A percentile compares a stretch with the other conserved stretches of the same genome.
Evolutionary conservation across 2,329 filamentous ascomycete species (phyloP).

Genomic region (Ophiostoma angusticollis): DNA sequence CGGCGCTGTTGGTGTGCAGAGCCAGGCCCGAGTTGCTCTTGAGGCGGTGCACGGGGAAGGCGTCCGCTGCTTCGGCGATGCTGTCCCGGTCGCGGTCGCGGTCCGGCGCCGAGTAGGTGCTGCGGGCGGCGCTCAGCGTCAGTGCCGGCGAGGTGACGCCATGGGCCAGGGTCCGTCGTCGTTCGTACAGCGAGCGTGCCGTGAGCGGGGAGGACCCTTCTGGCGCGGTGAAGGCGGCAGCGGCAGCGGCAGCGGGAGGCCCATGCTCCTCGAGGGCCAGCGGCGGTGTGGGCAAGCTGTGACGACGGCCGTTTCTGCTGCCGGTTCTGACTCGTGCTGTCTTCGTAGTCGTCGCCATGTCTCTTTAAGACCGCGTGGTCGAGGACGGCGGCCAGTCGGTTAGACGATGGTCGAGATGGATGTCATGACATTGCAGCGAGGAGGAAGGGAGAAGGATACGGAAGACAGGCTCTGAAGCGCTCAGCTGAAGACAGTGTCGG

Average conservation of each 20-base stretch:
- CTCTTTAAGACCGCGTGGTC: too few species aligned
- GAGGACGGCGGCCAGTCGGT: too few species aligned
- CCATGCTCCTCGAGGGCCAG: neutral
- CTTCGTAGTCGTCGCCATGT: too few species aligned
- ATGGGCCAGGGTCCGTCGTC: slow-evolving; percentile 1
- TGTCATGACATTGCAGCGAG: too few species aligned
- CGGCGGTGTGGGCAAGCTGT: slow-evolving; percentile 5
- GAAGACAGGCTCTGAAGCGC: too few species aligned
- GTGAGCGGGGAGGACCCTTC: slow-evolving; percentile 1
- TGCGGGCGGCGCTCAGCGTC: slow-evolving; percentile 4
- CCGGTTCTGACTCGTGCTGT: neutral
- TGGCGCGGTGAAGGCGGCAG: too few species aligned
- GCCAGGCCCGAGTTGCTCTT: slow-evolving; percentile 35
- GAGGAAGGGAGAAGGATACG: too few species aligned
- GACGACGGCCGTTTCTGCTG: slow-evolving; percentile 8
- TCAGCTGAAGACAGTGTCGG: too few species aligned
- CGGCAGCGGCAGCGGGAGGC: too few species aligned
- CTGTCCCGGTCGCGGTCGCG: neutral
- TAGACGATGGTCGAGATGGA: too few species aligned
- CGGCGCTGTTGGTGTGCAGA: slow-evolving; percentile 30
- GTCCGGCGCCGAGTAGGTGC: neutral
- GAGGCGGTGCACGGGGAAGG: slow-evolving; percentile 17
- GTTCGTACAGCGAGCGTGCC: neutral
- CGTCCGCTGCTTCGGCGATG: neutral
- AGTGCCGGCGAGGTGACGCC: slow-evolving; percentile 1